These are phyloP conservation scores for Stephania cephalantha DNA, from an alignment of 164 flowering plant species.

Conservation along the genomic window DNA sequence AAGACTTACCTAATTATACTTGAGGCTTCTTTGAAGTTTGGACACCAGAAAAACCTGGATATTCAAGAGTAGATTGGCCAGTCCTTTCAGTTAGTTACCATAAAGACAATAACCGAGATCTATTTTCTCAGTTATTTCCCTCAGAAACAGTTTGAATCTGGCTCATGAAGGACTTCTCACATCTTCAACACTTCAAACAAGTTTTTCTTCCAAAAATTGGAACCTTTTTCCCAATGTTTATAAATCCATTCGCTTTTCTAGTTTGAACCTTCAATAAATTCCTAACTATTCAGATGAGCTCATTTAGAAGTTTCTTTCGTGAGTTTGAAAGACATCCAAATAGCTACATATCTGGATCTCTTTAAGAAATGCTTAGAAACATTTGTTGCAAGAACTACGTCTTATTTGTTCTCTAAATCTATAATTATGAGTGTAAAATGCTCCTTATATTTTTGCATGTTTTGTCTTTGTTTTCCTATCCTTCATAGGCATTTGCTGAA, in stretches of 20 bases:
- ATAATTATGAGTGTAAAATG: too few relatives aligned
- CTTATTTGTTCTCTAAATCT: too few relatives aligned
- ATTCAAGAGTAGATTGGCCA: background rate
- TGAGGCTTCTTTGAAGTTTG: background rate
- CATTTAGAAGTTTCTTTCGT: background rate
- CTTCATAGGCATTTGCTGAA: too few relatives aligned
- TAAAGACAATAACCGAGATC: background rate
- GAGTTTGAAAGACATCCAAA: background rate
- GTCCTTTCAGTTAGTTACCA: background rate
- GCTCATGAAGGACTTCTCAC: background rate
- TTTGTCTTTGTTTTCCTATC: background rate
- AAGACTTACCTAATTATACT: background rate
- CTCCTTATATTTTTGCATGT: background rate
- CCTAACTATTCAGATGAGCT: background rate
- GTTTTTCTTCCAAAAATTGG: too few relatives aligned
- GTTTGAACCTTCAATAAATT: background rate
- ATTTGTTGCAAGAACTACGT: background rate
- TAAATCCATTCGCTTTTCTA: background rate
- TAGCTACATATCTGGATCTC: background rate
- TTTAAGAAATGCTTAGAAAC: background rate
- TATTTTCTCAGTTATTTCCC: background rate
- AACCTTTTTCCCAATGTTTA: too few relatives aligned
- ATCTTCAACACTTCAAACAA: too few relatives aligned
- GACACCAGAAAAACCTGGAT: background rate
- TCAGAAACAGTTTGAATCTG: background rate